Base-by-base conservation (phyloP, 345 rosid genomes). In the Acer negundo region DNA sequence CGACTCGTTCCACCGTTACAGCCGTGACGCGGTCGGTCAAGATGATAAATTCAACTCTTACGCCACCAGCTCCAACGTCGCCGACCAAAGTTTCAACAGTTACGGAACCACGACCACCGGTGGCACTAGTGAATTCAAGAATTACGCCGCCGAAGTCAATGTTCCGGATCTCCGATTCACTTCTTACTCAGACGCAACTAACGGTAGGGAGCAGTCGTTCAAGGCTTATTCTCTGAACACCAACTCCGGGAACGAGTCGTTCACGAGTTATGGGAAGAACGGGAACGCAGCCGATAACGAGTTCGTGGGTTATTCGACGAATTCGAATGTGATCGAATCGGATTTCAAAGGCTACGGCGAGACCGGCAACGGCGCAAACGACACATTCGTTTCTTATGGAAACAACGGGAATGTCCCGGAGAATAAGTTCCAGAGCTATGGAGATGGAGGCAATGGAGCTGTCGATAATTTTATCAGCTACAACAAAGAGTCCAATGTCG, bases 361-460 rank as follows among this genome's bases (percentile, higher is more conserved):
- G 75, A 46, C 24, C 19, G 94, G 78, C 0, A 88, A 94, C 65
- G 91, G 82, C 0, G 91, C 86, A 2, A 84, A 84, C 38, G 96
- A 90, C 24, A 84, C 78, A 10, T 95, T 95, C 87, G 89, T 84
- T 2, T 83, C 90, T 31, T 95, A 95, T 70, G 99, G 93, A 10
- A 67, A 28, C 24, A 82, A 88, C 38, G 87, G 90, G 1, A 95
- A 95, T 77, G 85, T 75, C 0, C 98, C 98, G 2, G 76, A 82
- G 70, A 95, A 95, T 47, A 80, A 56, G 12, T 95, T 93, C 88
- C 85, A 77, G 67, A 85, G 61, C 75, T 95, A 95, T 63, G 93
- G 92, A 13, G 76, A 72, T 1, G 79, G 79, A 0, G 97, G 92
- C 0, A 89, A 86, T 74, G 38, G 38, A 35, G 81, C 78, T 3